Conservation (phyloP, 257 asterid species). For the Primulina tabacum region DNA sequence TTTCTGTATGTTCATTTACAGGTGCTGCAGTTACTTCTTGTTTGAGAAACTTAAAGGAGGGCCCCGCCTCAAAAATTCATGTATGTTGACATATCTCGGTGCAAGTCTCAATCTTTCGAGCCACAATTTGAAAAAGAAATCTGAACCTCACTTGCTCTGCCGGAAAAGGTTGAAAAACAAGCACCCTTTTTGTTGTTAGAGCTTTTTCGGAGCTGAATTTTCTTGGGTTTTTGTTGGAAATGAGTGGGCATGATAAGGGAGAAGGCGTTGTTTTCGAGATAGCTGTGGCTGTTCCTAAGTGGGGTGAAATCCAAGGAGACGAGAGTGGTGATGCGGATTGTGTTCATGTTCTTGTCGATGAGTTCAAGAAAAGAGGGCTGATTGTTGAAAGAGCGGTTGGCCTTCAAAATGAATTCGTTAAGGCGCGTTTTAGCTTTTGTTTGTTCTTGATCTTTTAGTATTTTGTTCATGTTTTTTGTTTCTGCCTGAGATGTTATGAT, state of each 20-base stretch:
- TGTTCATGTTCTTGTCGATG: conserved; percentile 61
- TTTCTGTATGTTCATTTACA: background rate
- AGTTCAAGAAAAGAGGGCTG: conserved; percentile 62
- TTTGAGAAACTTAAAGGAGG: background rate
- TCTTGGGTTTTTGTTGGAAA: conserved; percentile 35
- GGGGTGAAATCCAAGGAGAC: conserved; percentile 36
- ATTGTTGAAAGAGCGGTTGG: conserved; percentile 72
- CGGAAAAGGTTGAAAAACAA: conserved; percentile 14
- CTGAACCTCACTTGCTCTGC: background rate
- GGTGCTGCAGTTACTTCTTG: background rate
- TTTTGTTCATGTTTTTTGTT: background rate
- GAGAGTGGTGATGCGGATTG: conserved; percentile 34
- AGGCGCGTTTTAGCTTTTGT: conserved; percentile 40
- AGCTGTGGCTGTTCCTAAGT: conserved; percentile 66
- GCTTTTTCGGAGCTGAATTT: conserved; percentile 23
- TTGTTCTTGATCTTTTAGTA: background rate
- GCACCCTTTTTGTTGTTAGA: conserved; percentile 24
- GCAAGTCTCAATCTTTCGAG: background rate
- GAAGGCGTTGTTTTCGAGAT: conserved; percentile 67
- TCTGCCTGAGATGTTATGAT: background rate
- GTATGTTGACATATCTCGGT: background rate
- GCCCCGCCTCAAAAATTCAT: background rate
- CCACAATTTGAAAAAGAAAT: background rate
- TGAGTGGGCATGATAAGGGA: conserved; percentile 52
- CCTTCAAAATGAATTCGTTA: conserved; percentile 71